These are phyloP conservation scores for Myrmaecium sp. DNA, from an alignment of 2,329 filamentous ascomycete species.

Conservation along the genomic window DNA sequence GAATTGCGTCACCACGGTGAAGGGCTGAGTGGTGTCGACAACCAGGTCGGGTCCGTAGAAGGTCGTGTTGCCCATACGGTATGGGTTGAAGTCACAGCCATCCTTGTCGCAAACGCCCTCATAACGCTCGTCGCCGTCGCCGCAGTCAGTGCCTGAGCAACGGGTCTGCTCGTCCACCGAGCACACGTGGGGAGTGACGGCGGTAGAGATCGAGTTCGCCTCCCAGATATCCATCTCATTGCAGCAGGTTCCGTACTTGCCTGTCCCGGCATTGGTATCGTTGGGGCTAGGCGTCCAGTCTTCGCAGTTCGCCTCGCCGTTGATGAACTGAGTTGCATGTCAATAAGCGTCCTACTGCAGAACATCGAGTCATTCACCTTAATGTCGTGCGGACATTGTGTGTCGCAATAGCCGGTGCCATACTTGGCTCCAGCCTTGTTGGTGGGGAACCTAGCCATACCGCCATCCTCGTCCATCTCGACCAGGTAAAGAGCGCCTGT, in stretches of 20 bases:
- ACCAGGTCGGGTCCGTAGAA: conserved; percentile 42
- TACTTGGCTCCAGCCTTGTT: conserved; percentile 39
- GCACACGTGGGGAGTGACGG: conserved; percentile 51
- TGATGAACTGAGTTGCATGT: conserved; percentile 29
- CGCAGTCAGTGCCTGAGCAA: conserved; percentile 32
- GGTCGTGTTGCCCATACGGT: conserved; percentile 44
- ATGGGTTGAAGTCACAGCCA: conserved; percentile 45
- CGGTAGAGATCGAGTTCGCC: conserved; percentile 47
- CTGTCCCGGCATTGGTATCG: conserved; percentile 38
- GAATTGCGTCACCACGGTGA: conserved; percentile 37
- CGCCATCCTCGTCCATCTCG: conserved; percentile 47
- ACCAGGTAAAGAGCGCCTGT: conserved; percentile 26
- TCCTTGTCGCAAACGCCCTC: conserved; percentile 48
- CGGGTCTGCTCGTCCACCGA: conserved; percentile 29
- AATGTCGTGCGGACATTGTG: conserved; percentile 17
- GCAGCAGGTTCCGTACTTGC: conserved; percentile 45
- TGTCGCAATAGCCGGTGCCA: conserved; percentile 36
- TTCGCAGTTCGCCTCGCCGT: conserved; percentile 39
- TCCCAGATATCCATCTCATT: conserved; percentile 57
- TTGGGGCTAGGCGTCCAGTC: conserved; percentile 34
- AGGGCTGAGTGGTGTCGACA: conserved; percentile 25
- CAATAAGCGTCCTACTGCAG: conserved; percentile 8
- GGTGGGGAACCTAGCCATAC: conserved; percentile 30
- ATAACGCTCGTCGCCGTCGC: conserved; percentile 35
- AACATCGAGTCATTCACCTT: conserved; percentile 22